These are phyloP conservation scores for Colletotrichum acutatum DNA, from an alignment of 2,329 filamentous ascomycete genomes.

Conservation along the genomic window DNA sequence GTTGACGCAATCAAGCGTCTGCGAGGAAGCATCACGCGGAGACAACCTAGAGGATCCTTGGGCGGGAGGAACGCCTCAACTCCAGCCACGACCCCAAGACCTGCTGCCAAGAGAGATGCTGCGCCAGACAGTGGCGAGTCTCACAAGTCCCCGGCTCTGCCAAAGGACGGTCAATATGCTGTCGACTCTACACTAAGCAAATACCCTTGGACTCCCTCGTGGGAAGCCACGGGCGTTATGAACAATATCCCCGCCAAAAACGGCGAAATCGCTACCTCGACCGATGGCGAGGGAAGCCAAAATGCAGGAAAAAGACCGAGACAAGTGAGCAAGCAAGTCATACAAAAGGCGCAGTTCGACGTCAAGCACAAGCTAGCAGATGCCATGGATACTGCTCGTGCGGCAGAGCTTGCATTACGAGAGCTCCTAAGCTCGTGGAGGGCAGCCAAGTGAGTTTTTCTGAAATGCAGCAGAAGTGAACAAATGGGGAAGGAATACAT, in stretches of 20 bases:
- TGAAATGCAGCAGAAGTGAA: not conserved
- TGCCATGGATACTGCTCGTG: conserved; percentile 81
- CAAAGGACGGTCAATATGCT: conserved; percentile 54
- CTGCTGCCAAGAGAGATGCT: conserved; percentile 43
- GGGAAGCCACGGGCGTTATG: conserved; percentile 83
- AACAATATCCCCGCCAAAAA: conserved; percentile 71
- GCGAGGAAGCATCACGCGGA: conserved; percentile 85
- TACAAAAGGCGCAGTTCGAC: conserved; percentile 72
- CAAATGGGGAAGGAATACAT: not conserved
- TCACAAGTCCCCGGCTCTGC: conserved; percentile 50
- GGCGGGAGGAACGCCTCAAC: conserved; percentile 72
- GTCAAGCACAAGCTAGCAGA: conserved; percentile 73
- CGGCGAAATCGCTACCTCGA: conserved; percentile 21
- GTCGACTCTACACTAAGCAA: conserved; percentile 65
- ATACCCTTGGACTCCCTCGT: conserved; percentile 68
- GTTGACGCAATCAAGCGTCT: conserved; percentile 89
- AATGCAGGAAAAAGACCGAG: conserved; percentile 52
- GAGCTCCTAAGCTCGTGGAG: conserved; percentile 85
- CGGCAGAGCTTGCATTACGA: conserved; percentile 84
- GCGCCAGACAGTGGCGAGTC: conserved; percentile 45
- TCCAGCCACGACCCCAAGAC: conserved; percentile 62
- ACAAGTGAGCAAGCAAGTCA: conserved; percentile 60
- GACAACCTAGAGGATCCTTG: conserved; percentile 78
- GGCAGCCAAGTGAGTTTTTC: conserved; percentile 77
- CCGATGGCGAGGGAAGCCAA: conserved; percentile 43